phyloP scores from a whole-genome alignment of 345 rosid species.

The Arabidopsis suecica region DNA sequence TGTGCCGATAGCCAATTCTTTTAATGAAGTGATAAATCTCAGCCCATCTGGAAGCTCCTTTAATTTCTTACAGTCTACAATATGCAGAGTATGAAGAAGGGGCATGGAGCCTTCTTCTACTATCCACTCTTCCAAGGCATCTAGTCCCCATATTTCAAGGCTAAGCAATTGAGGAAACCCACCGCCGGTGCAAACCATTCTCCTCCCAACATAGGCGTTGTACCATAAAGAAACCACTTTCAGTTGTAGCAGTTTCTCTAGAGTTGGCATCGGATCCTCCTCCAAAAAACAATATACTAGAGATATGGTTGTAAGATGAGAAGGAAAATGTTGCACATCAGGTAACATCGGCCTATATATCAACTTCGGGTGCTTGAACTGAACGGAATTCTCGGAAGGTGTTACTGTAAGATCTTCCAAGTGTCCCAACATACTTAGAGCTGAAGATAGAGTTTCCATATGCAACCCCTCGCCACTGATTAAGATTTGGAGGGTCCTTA shows the following conservation, averaged over 20 bases:
- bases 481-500: not conserved
- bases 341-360: conserved; percentile 41
- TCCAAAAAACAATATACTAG: not conserved
- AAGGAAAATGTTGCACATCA: conserved; percentile 38
- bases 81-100: conserved; percentile 36
- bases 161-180: conserved; percentile 15
- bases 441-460: not conserved
- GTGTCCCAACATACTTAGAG: not conserved
- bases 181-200: conserved; percentile 32
- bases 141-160: accelerated
- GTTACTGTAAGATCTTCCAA: not conserved
- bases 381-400: not conserved
- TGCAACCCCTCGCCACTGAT: accelerated
- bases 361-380: conserved; percentile 21
- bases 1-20: conserved; percentile 29
- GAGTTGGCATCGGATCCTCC: conserved; percentile 49
- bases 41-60: conserved; percentile 40
- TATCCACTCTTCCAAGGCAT: conserved; percentile 21
- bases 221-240: not conserved
- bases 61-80: conserved; percentile 17
- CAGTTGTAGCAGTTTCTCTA: conserved; percentile 48
- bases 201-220: not conserved
- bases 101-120: conserved; percentile 44
- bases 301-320: conserved; percentile 35
- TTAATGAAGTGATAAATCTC: conserved; percentile 21